Evolutionary conservation across 257 asterid species (phyloP).

Genomic region (Rauvolfia tetraphylla): DNA sequence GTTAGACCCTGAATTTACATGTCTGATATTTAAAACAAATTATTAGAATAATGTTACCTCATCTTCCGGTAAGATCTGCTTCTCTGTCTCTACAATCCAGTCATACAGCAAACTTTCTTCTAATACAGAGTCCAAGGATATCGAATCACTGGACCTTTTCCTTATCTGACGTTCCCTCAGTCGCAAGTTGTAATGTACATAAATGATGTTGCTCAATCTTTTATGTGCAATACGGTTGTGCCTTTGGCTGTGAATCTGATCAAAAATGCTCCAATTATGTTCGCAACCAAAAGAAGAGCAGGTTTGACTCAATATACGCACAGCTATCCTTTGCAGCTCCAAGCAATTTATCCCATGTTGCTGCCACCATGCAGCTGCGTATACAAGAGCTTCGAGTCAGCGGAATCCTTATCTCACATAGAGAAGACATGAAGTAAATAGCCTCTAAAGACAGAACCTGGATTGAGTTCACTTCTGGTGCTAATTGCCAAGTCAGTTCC

Average conservation of each 20-base stretch:
- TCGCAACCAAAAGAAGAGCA: slow-evolving; percentile 85
- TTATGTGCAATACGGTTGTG: slow-evolving; percentile 67
- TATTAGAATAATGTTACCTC: slow-evolving; percentile 43
- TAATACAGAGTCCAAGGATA: slow-evolving; percentile 53
- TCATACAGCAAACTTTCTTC: slow-evolving; percentile 65
- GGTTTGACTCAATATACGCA: slow-evolving; percentile 84
- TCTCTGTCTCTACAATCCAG: slow-evolving; percentile 79
- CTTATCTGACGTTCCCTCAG: slow-evolving; percentile 82
- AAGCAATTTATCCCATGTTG: slow-evolving; percentile 89
- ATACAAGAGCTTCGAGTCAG: slow-evolving; percentile 28
- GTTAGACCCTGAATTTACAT: background rate
- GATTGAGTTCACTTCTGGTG: slow-evolving; percentile 86
- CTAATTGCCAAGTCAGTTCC: slow-evolving; percentile 92
- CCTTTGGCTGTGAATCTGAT: slow-evolving; percentile 58
- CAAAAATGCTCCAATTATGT: slow-evolving; percentile 86
- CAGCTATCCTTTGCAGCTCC: slow-evolving; percentile 86
- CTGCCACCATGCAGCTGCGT: slow-evolving; percentile 97
- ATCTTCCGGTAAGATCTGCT: slow-evolving; percentile 60
- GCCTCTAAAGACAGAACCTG: slow-evolving; percentile 51
- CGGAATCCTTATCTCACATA: slow-evolving; percentile 14
- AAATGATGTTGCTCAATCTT: slow-evolving; percentile 58
- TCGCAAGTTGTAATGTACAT: slow-evolving; percentile 84
- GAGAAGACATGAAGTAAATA: background rate
- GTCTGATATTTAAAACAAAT: background rate
- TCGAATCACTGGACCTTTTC: slow-evolving; percentile 51